Evolutionary conservation across 768 basidiomycete species (phyloP), one percentile per base, ranked within the genome.

Genomic region (Imleria badia): DNA sequence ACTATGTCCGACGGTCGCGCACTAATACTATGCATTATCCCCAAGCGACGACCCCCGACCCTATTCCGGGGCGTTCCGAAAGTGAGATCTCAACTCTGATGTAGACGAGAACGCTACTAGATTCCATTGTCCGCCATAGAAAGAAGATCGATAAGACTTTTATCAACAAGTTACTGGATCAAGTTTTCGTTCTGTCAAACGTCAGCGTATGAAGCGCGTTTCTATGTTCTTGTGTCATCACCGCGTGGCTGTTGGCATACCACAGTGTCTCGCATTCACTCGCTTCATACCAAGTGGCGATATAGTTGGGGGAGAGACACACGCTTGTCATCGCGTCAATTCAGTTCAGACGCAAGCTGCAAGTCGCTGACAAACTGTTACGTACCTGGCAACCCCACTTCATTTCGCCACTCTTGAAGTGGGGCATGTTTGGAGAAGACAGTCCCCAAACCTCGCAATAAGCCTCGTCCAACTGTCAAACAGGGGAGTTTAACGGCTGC

Each of bases 41-140:
- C 19, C 30, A 55, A 23, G 46, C 54, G 60, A 35, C 19, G 43
- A 49, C 20, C 7, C 52, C 54, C 50, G 19, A 15, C n/a, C n/a
- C 8, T 14, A 15, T 45, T 14, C 55, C 55, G 60, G 10, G 36
- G 14, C 0, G 20, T 6, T 36, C 60, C 60, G 59, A 48, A 26
- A n/a, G 41, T 42, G 41, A 35, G 15, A 14, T 9, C 14, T 13
- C 34, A 29, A 17, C 23, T 13, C 42, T 15, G 42, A 34, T 29
- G 9, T 15, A 26, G 1, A 19, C 11, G 45, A 46, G 26, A 13
- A n/a, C 19, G n/a, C 39, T 7, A 20, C n/a, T 29, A 15, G 10
- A 30, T 35, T 33, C 19, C 3, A 19, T 2, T 20, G 20, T 29
- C 12, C 15, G 12, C 20, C 19, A 34, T 9, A n/a, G 30, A 43